Conservation (phyloP, 139 green algal species). For the Coelastrella sp. region DNA sequence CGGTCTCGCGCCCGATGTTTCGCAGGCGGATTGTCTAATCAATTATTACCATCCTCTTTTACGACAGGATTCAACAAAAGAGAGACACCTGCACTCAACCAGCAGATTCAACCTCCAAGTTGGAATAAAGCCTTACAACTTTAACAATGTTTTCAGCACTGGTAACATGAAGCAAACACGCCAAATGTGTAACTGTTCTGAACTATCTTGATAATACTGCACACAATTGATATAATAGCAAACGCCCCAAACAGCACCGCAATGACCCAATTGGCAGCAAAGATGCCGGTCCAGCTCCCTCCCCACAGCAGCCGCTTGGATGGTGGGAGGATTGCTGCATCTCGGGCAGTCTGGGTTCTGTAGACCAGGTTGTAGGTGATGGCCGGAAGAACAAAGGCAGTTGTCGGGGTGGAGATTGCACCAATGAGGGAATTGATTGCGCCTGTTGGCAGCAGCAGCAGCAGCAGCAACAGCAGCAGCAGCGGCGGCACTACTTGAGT, state of each 20-base stretch:
- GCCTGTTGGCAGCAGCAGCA: neutral
- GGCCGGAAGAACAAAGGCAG: conserved; percentile 41
- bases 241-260: neutral
- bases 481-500: neutral
- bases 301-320: neutral
- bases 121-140: too few species aligned
- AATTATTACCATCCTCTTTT: too few species aligned
- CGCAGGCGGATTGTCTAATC: too few species aligned
- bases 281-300: neutral
- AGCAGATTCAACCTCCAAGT: too few species aligned
- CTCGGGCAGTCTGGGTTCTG: conserved; percentile 14
- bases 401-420: neutral
- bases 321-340: conserved; percentile 8
- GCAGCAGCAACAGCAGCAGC: neutral
- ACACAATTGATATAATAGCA: neutral
- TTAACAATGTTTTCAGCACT: neutral
- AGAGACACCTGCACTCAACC: too few species aligned
- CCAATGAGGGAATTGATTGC: neutral
- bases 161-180: conserved; percentile 10
- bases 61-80: too few species aligned
- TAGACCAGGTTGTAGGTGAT: conserved; percentile 36
- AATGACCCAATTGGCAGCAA: conserved; percentile 12
- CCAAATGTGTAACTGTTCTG: conserved; percentile 1
- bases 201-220: neutral
- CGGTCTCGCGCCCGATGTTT: too few species aligned